Base-by-base conservation (phyloP, 169 alveolate genomes). In the Plasmodium gaboni region DNA sequence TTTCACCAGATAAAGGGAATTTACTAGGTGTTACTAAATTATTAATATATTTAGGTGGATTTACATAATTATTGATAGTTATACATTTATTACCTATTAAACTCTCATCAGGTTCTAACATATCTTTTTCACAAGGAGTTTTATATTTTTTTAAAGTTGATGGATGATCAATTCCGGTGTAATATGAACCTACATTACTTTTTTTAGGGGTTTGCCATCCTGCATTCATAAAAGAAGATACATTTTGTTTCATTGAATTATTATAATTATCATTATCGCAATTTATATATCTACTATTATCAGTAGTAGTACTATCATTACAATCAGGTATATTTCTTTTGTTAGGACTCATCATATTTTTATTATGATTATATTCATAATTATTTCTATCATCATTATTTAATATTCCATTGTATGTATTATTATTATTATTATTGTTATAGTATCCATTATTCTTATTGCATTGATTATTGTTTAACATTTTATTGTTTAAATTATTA, bases 71-170 rank as follows among this genome's bases (percentile, higher is more conserved):
- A 42, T 70, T 86, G 28, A 86, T 86, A 17, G 92, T 86, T 48
- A 86, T 70, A 53, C 92, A 86, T 44, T 86, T 86, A 55, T 86
- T 86, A 44, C 92, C 92, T 48, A 86, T 86, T 71, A 86, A 86
- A 19, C 92, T 86, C 15, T 55, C 87, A 86, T 86, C 92, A 15
- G 92, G 92, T 2, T 86, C 32, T 13, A 86, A 10, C 92, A 86
- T 86, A 46, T 86, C 92, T 73, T 70, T 86, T 86, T 86, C 92
- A 38, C 76, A 69, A 6, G 92, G 92, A 15, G 92, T 86, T 71
- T 71, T 86, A 15, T 86, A 86, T 38, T 86, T 86, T 19, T 70
- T 86, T 24, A 60, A 32, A 13, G 87, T 71, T 0, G 92, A 86
- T n/a, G 74, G 74, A 48, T 69, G 70, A 48, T 86, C 92, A 19